Conservation (phyloP, 208 protist species). For the Herpetomonas tarakana region DNA sequence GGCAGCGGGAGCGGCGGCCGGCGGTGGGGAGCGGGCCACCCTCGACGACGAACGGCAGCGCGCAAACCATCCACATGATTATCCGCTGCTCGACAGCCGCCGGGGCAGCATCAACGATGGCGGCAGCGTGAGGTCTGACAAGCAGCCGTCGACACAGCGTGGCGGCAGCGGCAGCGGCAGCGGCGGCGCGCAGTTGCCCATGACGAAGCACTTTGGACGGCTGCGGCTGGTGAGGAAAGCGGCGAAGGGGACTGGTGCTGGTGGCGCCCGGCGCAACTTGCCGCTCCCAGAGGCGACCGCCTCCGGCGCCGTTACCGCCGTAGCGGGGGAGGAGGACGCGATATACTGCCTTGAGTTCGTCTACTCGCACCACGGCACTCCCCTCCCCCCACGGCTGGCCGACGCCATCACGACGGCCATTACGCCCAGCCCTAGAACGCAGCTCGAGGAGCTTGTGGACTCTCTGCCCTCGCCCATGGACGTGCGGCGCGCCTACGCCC, state of each 20-base stretch:
- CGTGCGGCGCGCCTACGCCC: slow-evolving; percentile 23
- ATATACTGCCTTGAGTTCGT: slow-evolving; percentile 65
- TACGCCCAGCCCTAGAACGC: slow-evolving; percentile 10
- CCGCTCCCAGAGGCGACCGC: not conserved
- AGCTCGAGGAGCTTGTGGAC: slow-evolving; percentile 46
- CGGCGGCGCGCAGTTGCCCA: not conserved
- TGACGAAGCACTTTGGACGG: slow-evolving; percentile 24
- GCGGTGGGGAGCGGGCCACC: not conserved
- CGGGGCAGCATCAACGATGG: not conserved
- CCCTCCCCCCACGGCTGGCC: slow-evolving; percentile 28
- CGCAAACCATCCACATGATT: not conserved
- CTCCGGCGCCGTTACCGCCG: not conserved
- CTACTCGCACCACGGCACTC: slow-evolving; percentile 50
- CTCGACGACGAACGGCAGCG: not conserved
- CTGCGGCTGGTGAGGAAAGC: slow-evolving; percentile 41
- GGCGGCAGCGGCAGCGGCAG: not conserved
- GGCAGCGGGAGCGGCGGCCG: not conserved
- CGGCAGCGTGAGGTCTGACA: not conserved
- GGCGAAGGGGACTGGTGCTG: slow-evolving; percentile 1
- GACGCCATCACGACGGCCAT: slow-evolving; percentile 20
- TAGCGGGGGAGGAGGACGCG: not conserved
- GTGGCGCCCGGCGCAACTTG: not conserved
- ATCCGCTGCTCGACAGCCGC: not conserved
- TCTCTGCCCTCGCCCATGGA: slow-evolving; percentile 34
- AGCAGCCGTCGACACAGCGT: not conserved